Evolutionary conservation across 345 rosid species (phyloP).

Genomic region (Noccaea bulbosa): DNA sequence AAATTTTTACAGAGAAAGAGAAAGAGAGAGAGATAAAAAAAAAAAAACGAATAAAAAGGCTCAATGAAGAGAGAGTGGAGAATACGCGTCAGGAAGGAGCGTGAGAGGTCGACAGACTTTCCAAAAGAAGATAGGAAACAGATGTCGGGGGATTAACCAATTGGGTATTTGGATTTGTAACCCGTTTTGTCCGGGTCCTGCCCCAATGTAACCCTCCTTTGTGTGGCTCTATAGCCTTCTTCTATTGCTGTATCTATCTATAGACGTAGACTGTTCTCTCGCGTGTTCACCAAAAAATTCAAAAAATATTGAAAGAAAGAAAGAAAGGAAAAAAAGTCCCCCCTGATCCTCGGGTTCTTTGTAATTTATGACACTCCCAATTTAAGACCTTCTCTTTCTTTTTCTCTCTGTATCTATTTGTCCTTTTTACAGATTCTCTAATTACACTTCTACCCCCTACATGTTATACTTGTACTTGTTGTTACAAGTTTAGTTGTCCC

Average conservation of each 20-base stretch:
- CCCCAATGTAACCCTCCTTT: conserved; percentile 15
- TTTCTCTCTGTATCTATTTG: conserved; percentile 13
- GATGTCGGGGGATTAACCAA: conserved; percentile 46
- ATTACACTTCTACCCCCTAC: conserved; percentile 26
- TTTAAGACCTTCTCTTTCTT: conserved; percentile 27
- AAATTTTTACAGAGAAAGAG: neutral
- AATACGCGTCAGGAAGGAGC: conserved; percentile 10
- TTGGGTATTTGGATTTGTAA: conserved; percentile 43
- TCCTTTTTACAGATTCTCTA: conserved; percentile 24
- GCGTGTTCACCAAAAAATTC: conserved; percentile 33
- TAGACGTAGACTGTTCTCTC: conserved; percentile 31
- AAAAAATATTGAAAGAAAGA: neutral
- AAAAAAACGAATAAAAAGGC: neutral
- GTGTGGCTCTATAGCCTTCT: conserved; percentile 19
- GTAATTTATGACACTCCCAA: conserved; percentile 43
- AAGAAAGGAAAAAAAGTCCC: conserved; percentile 20
- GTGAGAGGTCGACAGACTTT: conserved; percentile 29
- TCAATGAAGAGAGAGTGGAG: conserved; percentile 18
- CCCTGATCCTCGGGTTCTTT: conserved; percentile 51
- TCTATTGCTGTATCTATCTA: conserved; percentile 35
- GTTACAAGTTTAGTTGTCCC: conserved; percentile 15
- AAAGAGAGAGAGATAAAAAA: neutral
- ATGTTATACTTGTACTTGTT: conserved; percentile 25
- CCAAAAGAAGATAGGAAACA: conserved; percentile 46
- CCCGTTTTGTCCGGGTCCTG: conserved; percentile 48